These are phyloP conservation scores for Zea luxurians DNA, from an alignment of 176 grass and related monocot species.

Conservation along the genomic window DNA sequence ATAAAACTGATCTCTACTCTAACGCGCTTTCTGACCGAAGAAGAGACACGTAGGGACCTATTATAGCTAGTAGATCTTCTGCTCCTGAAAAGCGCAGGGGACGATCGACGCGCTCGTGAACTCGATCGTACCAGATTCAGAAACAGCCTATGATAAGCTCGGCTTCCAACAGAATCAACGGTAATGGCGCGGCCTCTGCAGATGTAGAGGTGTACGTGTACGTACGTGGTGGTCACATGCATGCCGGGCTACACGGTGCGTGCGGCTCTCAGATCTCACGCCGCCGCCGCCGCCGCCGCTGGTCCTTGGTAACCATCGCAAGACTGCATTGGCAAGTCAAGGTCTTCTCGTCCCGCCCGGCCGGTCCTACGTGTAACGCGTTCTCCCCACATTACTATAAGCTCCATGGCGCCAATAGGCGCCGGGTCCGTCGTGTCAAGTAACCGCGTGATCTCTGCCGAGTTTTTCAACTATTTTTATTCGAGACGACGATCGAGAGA, in stretches of 20 bases:
- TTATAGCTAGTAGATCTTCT: slow-evolving; percentile 32
- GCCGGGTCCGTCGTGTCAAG: slow-evolving; percentile 28
- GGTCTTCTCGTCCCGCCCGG: too few relatives aligned
- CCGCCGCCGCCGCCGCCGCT: background rate
- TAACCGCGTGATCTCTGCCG: slow-evolving; percentile 41
- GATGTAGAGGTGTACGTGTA: too few relatives aligned
- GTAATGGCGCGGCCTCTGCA: background rate
- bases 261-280: background rate
- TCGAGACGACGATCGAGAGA: background rate
- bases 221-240: slow-evolving; percentile 17
- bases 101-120: background rate
- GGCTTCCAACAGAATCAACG: background rate
- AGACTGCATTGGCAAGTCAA: slow-evolving; percentile 38
- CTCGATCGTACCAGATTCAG: background rate
- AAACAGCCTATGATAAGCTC: background rate
- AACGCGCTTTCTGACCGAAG: slow-evolving; percentile 39
- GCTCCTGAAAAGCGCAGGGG: background rate
- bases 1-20: background rate
- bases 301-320: background rate
- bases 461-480: background rate
- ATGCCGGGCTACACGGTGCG: slow-evolving; percentile 21
- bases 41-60: background rate
- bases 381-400: slow-evolving; percentile 17
- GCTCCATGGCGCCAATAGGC: background rate
- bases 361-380: slow-evolving; percentile 54